Conservation (phyloP, 305 asterid species). For the Andrographis paniculata region DNA sequence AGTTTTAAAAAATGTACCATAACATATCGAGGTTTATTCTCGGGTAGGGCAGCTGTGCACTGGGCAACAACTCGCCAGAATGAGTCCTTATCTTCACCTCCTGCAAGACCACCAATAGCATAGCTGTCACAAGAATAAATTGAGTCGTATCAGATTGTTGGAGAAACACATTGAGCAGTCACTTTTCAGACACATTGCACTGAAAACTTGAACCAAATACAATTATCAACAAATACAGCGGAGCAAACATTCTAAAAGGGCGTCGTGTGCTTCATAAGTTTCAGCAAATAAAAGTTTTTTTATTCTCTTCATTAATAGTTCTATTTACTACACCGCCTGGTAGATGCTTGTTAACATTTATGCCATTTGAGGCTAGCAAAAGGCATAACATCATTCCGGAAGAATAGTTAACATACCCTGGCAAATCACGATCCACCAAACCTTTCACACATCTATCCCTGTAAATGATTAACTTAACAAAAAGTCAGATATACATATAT, state of each 20-base stretch:
- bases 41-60: conserved; percentile 97
- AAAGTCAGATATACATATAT: conserved; percentile 13
- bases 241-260: neutral
- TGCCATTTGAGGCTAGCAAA: neutral
- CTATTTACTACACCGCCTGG: too few relatives aligned
- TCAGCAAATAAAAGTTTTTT: neutral
- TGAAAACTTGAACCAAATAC: too few relatives aligned
- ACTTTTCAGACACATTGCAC: too few relatives aligned
- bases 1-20: conserved; percentile 41
- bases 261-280: neutral
- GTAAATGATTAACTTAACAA: conserved; percentile 25
- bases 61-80: conserved; percentile 99
- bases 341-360: too few relatives aligned
- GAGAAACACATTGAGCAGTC: conserved; percentile 15
- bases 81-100: conserved; percentile 99
- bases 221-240: too few relatives aligned
- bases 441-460: conserved; percentile 95
- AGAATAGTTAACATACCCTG: conserved; percentile 47
- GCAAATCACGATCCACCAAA: conserved; percentile 86
- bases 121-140: conserved; percentile 63
- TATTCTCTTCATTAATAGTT: too few relatives aligned
- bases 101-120: conserved; percentile 99
- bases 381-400: neutral
- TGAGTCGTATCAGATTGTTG: conserved; percentile 24
- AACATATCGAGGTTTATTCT: conserved; percentile 92